Conservation (phyloP, 1,284 basidiomycete species). For the Trametes polyzona region DNA sequence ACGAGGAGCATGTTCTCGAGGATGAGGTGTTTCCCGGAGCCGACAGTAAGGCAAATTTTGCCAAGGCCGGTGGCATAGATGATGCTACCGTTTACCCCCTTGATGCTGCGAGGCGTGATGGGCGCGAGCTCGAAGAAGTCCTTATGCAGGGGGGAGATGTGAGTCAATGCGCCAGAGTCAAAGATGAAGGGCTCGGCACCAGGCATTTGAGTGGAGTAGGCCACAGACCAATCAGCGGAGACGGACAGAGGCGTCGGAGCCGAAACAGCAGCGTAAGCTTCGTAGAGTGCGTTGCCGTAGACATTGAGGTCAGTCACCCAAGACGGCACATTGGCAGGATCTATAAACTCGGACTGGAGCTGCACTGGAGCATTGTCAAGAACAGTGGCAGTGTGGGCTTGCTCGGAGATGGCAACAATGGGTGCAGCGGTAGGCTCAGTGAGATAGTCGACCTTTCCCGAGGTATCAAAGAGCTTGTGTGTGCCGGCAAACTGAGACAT, state of each 20-base stretch:
- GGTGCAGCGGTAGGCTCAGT: not conserved
- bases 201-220: not conserved
- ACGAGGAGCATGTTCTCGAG: constrained; percentile 29
- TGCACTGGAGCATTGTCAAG: no score
- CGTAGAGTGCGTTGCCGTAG: not conserved
- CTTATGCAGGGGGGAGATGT: constrained; percentile 32
- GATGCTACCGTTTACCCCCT: constrained; percentile 37
- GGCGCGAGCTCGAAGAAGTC: constrained; percentile 36
- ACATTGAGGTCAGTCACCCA: not conserved
- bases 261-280: not conserved
- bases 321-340: not conserved
- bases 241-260: not conserved
- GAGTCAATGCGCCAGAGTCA: constrained; percentile 36
- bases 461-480: not conserved
- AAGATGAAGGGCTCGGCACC: constrained; percentile 30
- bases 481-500: not conserved
- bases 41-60: constrained; percentile 31
- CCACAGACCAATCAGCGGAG: not conserved
- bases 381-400: not conserved
- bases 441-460: constrained; percentile 1
- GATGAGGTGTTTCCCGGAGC: constrained; percentile 15
- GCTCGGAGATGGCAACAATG: not conserved
- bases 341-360: no score
- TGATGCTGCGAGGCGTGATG: constrained; percentile 32
- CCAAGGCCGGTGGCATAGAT: constrained; percentile 38